Base-by-base conservation (phyloP, 1,284 basidiomycete genomes). In the Ceratobasidium sp. region DNA sequence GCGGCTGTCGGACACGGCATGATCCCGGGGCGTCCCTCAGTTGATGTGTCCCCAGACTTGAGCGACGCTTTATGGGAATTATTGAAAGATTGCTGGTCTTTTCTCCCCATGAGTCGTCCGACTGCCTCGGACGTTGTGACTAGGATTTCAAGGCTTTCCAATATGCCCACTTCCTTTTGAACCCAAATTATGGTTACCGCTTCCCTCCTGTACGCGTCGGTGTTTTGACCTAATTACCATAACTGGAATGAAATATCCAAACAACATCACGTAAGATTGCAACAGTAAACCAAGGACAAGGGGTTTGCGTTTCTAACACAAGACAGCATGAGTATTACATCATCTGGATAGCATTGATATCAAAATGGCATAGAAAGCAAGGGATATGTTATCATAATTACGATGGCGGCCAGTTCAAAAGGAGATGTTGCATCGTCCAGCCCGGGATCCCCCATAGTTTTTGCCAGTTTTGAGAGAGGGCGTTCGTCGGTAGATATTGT, bases 381-480 rank as follows among this genome's bases (percentile, higher is more conserved):
- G 4, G 54, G 31, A 54, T 37, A 68, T 39, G 27, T 29, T 22
- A 27, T 37, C 37, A 37, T 49, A 13, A 34, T 68, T 41, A 69
- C 34, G 66, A 69, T 1, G 66, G 66, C 14, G 53, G 66, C 66
- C 66, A 69, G 22, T 59, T 69, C 39, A 54, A 39, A 7, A 66
- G 22, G 31, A 66, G 22, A 27, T 66, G 64, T 54, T 66, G 64
- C 8, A 66, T 54, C 5, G 49, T 66, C 37, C 31, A 48, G 31
- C 39, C 46, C 24, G 66, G 66, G n/a, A 59, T 19, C 24, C 34
- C 66, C 66, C 66, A 69, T 43, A 69, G 39, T 46, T 69, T 69
- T 43, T 69, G 66, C 59, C 59, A 62, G 39, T 62, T 62, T 22
- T 43, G 59, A 11, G 59, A 62, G 19, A 62, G 14, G 7, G 39